Evolutionary conservation across 176 grass and related monocot genomes (phyloP), one percentile per base, ranked within the genome.

Genomic region (Alloteropsis semialata): DNA sequence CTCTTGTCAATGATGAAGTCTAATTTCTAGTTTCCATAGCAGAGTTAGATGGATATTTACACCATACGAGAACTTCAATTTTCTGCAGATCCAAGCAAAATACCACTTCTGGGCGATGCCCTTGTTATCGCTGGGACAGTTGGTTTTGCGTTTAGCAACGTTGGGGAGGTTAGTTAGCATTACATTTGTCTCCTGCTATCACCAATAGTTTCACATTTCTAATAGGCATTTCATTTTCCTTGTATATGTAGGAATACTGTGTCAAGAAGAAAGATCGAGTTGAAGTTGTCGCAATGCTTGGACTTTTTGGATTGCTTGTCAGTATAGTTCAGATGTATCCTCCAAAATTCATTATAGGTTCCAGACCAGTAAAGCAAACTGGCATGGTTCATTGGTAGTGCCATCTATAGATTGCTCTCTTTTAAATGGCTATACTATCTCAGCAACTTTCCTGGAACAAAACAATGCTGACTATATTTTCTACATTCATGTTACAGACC

Each of bases 251-350:
- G 93, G 93, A 96, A 84, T 93, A 82, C 51, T 93, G 88, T 69
- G 85, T 93, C 37, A 96, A 96, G 71, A 92, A 84, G 81, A 92
- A 88, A 71, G 91, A 96, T 28, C 86, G 46, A 82, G 88, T 96
- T 66, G 93, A 96, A 87, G 66, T 96, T 79, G 79, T 96, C 3
- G 80, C 86, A 5, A 96, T 96, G 90, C 77, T 93, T 75, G 93
- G 86, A 63, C 43, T 89, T 12, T 93, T 90, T 79, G 90, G 91
- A 22, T 41, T 91, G 79, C 46, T 96, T 13, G 34, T 96, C 75
- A 91, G 88, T 45, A 38, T 18, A 57, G 43, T 81, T 64, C 89
- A 91, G 86, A 93, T 96, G 93, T 96, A 96, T 92, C 87, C 87
- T 88, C 27, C 2, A 76, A 48, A 38, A 43, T 39, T 74, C 39